Evolutionary conservation across 345 rosid species (phyloP), one percentile per base, ranked within the genome.

Genomic region (Crucihimalaya himalaica): DNA sequence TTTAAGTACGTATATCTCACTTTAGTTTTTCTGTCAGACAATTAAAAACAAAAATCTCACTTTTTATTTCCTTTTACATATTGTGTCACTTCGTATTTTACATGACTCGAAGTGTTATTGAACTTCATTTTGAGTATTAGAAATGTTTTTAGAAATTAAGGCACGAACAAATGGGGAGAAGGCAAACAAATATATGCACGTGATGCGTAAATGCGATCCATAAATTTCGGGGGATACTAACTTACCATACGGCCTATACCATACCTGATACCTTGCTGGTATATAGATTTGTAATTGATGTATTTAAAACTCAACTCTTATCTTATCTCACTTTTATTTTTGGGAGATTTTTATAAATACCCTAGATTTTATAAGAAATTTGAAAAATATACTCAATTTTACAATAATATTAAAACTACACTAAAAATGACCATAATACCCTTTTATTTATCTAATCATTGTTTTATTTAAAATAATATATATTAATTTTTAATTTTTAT

Each of bases 131-230:
- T 37, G 14, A 37, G 15, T 37, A 37, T 37, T 4, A 37, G 42
- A 37, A 37, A 37, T 37, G 42, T 37, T 4, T 15, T 40, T 7
- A 40, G 46, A 40, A 40, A 40, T 12, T 13, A 4, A 40, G 46
- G 3, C 46, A 40, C 16, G n/a, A 5, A 18, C 2, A 5, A 42
- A 14, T 42, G 10, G 35, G 46, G 8, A 5, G 47, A 42, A 42
- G 2, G 18, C 8, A 42, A 42, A n/a, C 5, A 15, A 6, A 5
- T 5, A 42, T 42, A 42, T 42, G 47, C 8, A 6, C 2, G 19
- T 42, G 47, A 48, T 48, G 69, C 43, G 57, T 65, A 65, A 48
- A 48, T 42, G 45, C 23, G 71, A 51, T 51, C 47, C 70, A 66
- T 66, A 51, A 51, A 66, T 35, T 13, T 35, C 37, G 15, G 71